These are phyloP conservation scores for Tetrapyrgos nigripes DNA, from an alignment of 1,284 basidiomycete genomes.

Conservation along the genomic window DNA sequence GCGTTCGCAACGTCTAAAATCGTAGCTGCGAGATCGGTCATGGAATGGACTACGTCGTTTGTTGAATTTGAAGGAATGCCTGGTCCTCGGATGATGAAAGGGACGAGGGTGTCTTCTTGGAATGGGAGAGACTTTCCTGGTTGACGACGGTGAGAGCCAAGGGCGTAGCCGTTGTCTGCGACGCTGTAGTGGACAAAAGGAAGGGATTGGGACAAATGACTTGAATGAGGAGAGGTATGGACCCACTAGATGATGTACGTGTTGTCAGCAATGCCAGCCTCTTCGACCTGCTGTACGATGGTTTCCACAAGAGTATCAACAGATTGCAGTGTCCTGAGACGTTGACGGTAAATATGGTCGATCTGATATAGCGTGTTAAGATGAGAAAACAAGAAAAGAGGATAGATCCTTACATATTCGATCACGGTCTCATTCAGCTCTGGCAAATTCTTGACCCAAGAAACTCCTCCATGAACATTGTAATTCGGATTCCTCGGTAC, in stretches of 20 bases:
- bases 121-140: conserved; percentile 2
- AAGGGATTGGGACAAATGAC: not conserved
- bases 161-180: conserved; percentile 8
- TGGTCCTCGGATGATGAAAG: conserved; percentile 8
- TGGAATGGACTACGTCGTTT: conserved; percentile 1
- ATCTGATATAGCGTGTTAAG: not conserved
- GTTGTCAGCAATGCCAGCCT: conserved; percentile 1
- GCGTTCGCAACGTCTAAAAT: not conserved
- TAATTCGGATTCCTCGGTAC: conserved; percentile 3
- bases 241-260: conserved; percentile 10
- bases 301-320: conserved; percentile 6
- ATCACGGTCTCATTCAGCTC: not conserved
- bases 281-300: conserved; percentile 3
- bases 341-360: conserved; percentile 6
- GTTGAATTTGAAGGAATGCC: not conserved
- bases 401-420: not conserved
- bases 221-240: not conserved
- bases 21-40: conserved; percentile 1
- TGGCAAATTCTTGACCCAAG: not conserved
- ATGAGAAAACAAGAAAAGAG: not conserved
- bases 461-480: not conserved
- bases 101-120: conserved; percentile 11
- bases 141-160: conserved; percentile 4
- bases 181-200: conserved; percentile 1
- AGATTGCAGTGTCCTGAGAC: conserved; percentile 1